Conservation (phyloP, 2,329 filamentous ascomycete genomes). For the Trichoderma citrinoviride region DNA sequence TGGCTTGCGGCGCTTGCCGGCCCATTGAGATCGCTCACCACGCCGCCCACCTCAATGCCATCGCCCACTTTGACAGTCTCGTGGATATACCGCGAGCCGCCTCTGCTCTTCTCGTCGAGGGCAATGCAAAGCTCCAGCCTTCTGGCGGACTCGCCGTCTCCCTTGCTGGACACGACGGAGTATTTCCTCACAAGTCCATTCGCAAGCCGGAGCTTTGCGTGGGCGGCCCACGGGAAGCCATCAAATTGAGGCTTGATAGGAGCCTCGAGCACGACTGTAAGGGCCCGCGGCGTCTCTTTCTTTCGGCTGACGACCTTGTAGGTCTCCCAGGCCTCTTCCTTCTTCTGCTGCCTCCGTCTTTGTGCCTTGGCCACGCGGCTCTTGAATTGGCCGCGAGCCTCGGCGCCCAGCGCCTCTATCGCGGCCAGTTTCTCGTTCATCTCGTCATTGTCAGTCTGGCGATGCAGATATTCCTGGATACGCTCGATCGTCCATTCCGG, state of each 20-base stretch:
- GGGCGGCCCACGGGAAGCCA: slow-evolving; percentile 45
- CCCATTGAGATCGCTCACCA: slow-evolving; percentile 48
- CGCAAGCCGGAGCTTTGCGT: slow-evolving; percentile 56
- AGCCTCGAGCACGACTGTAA: slow-evolving; percentile 52
- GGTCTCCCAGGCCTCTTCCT: slow-evolving; percentile 42
- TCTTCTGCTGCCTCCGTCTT: slow-evolving; percentile 29
- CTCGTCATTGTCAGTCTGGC: slow-evolving; percentile 48
- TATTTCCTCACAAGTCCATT: slow-evolving; percentile 58
- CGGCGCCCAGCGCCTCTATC: slow-evolving; percentile 50
- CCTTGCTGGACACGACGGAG: slow-evolving; percentile 49
- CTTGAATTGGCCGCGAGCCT: slow-evolving; percentile 48
- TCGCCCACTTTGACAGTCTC: slow-evolving; percentile 46
- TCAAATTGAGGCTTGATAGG: slow-evolving; percentile 36
- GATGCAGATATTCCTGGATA: slow-evolving; percentile 61
- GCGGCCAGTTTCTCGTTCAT: slow-evolving; percentile 53
- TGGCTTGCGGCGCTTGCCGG: slow-evolving; percentile 48
- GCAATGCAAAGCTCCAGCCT: slow-evolving; percentile 58
- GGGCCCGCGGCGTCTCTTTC: slow-evolving; percentile 49
- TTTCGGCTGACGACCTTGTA: slow-evolving; percentile 51
- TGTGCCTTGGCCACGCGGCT: slow-evolving; percentile 49
- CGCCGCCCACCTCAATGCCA: slow-evolving; percentile 48
- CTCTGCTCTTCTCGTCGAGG: slow-evolving; percentile 53
- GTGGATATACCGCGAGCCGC: slow-evolving; percentile 62
- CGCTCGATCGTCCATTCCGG: slow-evolving; percentile 62
- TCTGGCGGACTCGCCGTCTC: slow-evolving; percentile 36